These are phyloP conservation scores for Paradendryphiella salina DNA, from an alignment of 2,329 filamentous ascomycete genomes.

Conservation along the genomic window DNA sequence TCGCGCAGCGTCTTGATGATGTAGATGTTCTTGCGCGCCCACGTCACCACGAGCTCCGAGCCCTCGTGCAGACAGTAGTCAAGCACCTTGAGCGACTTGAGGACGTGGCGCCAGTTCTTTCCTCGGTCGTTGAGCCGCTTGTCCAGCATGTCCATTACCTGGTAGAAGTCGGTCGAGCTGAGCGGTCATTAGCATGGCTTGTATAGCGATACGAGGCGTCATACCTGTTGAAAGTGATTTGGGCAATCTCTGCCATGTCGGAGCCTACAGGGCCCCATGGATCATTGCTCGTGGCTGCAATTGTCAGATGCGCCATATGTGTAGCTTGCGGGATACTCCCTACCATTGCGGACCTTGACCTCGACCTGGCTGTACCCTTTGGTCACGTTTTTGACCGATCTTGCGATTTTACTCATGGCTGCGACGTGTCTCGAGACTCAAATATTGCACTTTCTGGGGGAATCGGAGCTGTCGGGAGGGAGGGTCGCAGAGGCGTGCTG, in stretches of 20 bases:
- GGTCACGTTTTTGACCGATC: conserved; percentile 98
- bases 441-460: neutral
- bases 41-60: conserved; percentile 93
- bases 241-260: conserved; percentile 98
- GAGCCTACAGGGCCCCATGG: conserved; percentile 97
- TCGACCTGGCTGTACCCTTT: conserved; percentile 97
- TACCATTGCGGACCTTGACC: conserved; percentile 74
- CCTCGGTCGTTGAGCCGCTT: conserved; percentile 98
- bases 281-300: conserved; percentile 92
- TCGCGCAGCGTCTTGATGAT: conserved; percentile 98
- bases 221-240: conserved; percentile 97
- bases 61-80: conserved; percentile 98
- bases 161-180: conserved; percentile 95
- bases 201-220: conserved; percentile 38
- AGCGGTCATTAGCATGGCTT: conserved; percentile 31
- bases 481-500: conserved; percentile 13
- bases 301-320: conserved; percentile 20
- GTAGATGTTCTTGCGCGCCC: conserved; percentile 97
- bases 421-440: conserved; percentile 5
- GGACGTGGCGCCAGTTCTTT: conserved; percentile 98
- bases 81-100: conserved; percentile 95
- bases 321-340: conserved; percentile 2
- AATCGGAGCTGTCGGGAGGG: conserved; percentile 10
- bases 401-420: conserved; percentile 92
- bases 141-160: conserved; percentile 99